Evolutionary conservation across 1,284 basidiomycete genomes (phyloP), one percentile per base, ranked within the genome.

Genomic region (Coniferiporia weirii): DNA sequence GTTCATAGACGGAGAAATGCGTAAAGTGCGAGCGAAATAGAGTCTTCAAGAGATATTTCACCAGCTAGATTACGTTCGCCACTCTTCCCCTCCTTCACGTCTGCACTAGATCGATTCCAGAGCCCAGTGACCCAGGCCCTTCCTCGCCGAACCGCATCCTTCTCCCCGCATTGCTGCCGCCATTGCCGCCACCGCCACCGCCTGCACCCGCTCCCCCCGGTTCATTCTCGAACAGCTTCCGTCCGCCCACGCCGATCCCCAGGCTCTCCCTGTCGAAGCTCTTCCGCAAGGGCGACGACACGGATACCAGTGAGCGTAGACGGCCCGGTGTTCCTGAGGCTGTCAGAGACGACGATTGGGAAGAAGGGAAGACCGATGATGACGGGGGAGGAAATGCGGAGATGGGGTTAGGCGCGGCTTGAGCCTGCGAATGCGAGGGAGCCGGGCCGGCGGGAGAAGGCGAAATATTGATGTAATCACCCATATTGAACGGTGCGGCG

Each of bases 391-490:
- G 12, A n/a, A 43, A 12, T 22, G 52, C 9, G 56, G 51, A 19
- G 13, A 2, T 43, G n/a, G 40, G n/a, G 40, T 43, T 19, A 19
- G 27, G 5, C 27, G 47, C 46, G 22, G 44, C 15, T 12, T 22
- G 46, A 12, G 38, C 45, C 15, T 40, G 57, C 20, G 50, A 47
- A 9, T 27, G 20, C n/a, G 38, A 44, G 1, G 59, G 44, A 8
- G 17, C 48, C n/a, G 20, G 50, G 2, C 32, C 65, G 15, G 74
- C 71, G 1, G 84, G 83, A 1, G 84, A 84, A 2, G 87, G 87
- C 19, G 87, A 87, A 40, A 84, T 82, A 63, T 89, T 84, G 66
- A 89, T 82, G 66, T 83, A 89, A 59, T 89, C 87, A 64, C 79
- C 79, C 61, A 88, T 73, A 68, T 86, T 85, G 70, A 89, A 89